Evolutionary conservation across 2,329 filamentous ascomycete genomes (phyloP).

Genomic region (Stemphylium vesicarium): DNA sequence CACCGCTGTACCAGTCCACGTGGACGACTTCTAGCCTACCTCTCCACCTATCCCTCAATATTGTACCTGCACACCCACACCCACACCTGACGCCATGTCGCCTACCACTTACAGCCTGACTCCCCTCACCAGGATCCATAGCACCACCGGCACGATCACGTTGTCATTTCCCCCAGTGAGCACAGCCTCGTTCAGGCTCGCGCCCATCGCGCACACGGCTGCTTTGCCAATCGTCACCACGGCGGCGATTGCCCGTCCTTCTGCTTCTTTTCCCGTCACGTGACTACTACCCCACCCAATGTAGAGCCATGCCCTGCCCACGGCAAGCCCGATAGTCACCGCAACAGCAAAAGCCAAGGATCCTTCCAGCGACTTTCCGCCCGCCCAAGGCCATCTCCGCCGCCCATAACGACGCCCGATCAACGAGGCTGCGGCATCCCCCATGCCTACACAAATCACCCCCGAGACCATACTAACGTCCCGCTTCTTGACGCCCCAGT

Average conservation of each 20-base stretch:
- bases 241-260: constrained; percentile 29
- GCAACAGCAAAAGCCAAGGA: constrained; percentile 79
- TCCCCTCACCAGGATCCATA: constrained; percentile 91
- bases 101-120: constrained; percentile 53
- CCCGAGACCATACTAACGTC: constrained; percentile 92
- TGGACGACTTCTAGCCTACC: background rate
- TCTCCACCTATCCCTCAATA: background rate
- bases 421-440: constrained; percentile 90
- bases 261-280: constrained; percentile 51
- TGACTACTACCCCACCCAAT: constrained; percentile 68
- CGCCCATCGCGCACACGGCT: constrained; percentile 71
- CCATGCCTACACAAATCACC: constrained; percentile 92
- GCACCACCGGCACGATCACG: constrained; percentile 89
- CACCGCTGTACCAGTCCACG: background rate
- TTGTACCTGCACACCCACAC: constrained; percentile 13
- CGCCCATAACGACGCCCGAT: constrained; percentile 86
- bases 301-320: constrained; percentile 75
- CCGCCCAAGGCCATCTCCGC: constrained; percentile 94
- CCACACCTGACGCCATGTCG: constrained; percentile 7
- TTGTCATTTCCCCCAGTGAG: constrained; percentile 98
- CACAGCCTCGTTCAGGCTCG: constrained; percentile 92
- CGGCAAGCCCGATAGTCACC: constrained; percentile 75
- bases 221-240: constrained; percentile 62
- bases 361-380: constrained; percentile 93
- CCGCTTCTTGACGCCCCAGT: constrained; percentile 74